Conservation (phyloP, 2,329 filamentous ascomycete genomes). For the Gnomoniopsis sp. region DNA sequence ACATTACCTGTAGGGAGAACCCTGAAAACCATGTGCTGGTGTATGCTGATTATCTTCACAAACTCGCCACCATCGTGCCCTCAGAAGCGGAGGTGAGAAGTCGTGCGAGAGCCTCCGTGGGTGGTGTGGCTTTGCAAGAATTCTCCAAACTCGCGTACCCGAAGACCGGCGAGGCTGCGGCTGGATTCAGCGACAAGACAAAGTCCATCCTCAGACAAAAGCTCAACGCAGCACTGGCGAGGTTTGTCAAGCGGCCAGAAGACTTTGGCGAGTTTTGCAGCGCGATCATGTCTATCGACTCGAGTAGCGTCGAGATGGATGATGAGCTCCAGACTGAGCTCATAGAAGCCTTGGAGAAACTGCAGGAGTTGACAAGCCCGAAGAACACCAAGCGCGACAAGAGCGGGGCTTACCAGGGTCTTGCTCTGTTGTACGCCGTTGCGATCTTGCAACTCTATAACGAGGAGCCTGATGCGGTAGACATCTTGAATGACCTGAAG, state of each 20-base stretch:
- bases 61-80: constrained; percentile 40
- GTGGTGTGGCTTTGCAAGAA: constrained; percentile 44
- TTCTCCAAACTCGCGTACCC: constrained; percentile 56
- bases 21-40: constrained; percentile 41
- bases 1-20: background rate
- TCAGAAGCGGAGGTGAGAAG: constrained; percentile 26
- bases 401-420: constrained; percentile 53
- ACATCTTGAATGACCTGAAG: constrained; percentile 77
- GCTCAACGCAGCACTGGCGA: constrained; percentile 57
- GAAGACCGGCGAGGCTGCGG: constrained; percentile 37
- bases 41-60: constrained; percentile 53
- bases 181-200: constrained; percentile 48
- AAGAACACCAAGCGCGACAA: constrained; percentile 30
- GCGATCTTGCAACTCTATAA: constrained; percentile 88
- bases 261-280: constrained; percentile 52
- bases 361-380: constrained; percentile 49
- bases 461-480: constrained; percentile 80
- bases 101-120: constrained; percentile 32
- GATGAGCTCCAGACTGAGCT: constrained; percentile 51
- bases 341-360: constrained; percentile 47
- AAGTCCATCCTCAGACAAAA: constrained; percentile 52
- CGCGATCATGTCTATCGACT: constrained; percentile 51
- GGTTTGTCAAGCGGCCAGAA: constrained; percentile 50
- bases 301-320: constrained; percentile 49
- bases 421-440: constrained; percentile 79